Evolutionary conservation across 2,329 filamentous ascomycete species (phyloP).

Genomic region (Colletotrichum melonis): DNA sequence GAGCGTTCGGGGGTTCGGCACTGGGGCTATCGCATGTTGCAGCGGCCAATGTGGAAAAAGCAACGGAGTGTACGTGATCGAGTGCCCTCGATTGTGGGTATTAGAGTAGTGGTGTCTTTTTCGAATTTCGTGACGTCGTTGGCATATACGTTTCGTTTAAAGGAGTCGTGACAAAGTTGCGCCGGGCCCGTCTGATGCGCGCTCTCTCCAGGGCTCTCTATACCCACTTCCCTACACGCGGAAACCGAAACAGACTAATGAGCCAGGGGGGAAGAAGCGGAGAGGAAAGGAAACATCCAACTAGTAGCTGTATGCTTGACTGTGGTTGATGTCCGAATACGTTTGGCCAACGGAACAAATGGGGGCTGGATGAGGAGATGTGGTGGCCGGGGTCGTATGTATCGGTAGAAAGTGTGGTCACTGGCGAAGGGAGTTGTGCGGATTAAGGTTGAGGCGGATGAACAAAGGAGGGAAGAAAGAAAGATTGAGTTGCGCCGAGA

Average conservation of each 20-base stretch:
- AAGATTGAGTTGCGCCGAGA: constrained; percentile 20
- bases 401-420: too few relatives aligned
- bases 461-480: constrained; percentile 13
- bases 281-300: background rate
- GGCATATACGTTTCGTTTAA: constrained; percentile 30
- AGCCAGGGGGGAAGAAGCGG: background rate
- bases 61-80: background rate
- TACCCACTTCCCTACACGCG: constrained; percentile 17
- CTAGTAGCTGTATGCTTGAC: background rate
- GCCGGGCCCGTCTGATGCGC: constrained; percentile 17
- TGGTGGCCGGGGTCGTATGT: background rate
- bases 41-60: background rate
- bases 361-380: background rate
- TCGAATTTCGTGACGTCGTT: constrained; percentile 34
- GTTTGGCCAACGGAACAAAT: constrained; percentile 3
- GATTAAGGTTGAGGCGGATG: constrained; percentile 1
- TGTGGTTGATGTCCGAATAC: constrained; percentile 15
- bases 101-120: constrained; percentile 10
- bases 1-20: background rate
- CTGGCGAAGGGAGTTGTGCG: background rate
- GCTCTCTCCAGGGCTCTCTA: background rate
- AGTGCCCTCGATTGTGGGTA: background rate
- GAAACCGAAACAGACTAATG: background rate
- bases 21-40: constrained; percentile 33
- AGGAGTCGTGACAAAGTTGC: constrained; percentile 32